Evolutionary conservation across 2,329 filamentous ascomycete genomes (phyloP), one percentile per base, ranked within the genome.

Genomic region (Lithohypha guttulata): DNA sequence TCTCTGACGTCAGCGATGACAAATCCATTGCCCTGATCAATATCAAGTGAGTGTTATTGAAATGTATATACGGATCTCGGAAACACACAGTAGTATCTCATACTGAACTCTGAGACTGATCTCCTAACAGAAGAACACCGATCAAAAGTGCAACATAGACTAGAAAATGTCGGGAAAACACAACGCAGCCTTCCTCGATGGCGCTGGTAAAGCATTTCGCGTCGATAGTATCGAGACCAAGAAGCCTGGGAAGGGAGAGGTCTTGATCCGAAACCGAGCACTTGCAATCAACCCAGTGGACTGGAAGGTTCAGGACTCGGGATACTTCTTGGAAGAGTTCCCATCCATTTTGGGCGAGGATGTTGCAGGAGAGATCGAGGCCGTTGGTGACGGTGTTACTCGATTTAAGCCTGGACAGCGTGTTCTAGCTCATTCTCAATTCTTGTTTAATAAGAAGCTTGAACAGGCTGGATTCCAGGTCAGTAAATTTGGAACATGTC

Each of bases 221-320:
- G 35, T 56, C 22, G 46, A 45, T 2, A 37, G 50, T 4, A 33
- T 39, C n/a, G 42, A 50, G 4, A 33, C 42, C 6, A 36, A 37
- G 14, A 39, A 36, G 10, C 50, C 50, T 8, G 40, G 34, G 6
- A 26, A 28, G 15, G 36, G 48, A 34, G 42, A 55, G 36, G 42
- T 56, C 10, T 22, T 55, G 2, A 34, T 56, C 27, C 48, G 45
- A 19, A 55, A 51, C 29, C 27, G 38, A 6, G 54, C 53, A 9
- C 37, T 53, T 7, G 52, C 52, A 7, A 49, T 55, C 40, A 55
- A 55, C 35, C 50, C 53, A 1, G 34, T 56, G 6, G 64, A 69
- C 42, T 56, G 49, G 29, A 50, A 50, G 6, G 52, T 62, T 17
- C 57, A 62, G 28, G 53, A 50, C 26, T 31, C 19, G 1, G 42